Evolutionary conservation across 306 rosid species (phyloP).

Genomic region (Cucurbita ficifolia): DNA sequence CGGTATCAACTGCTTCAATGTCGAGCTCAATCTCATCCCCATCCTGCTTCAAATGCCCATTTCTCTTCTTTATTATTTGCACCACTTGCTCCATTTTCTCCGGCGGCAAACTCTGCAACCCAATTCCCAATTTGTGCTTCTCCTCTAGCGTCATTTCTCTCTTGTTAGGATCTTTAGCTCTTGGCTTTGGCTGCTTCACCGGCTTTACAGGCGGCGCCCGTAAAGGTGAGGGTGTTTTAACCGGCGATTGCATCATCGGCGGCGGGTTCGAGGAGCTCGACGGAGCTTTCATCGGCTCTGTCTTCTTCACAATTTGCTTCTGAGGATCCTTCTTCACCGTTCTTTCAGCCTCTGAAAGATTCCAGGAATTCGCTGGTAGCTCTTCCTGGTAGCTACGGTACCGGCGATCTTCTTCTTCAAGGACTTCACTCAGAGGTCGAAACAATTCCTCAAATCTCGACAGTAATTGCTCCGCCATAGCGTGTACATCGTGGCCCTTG

Average conservation of each 20-base stretch:
- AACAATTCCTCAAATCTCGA: conserved; percentile 54
- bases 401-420: conserved; percentile 21
- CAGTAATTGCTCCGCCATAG: conserved; percentile 46
- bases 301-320: conserved; percentile 14
- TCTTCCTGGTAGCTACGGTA: conserved; percentile 40
- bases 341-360: conserved; percentile 46
- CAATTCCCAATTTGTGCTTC: conserved; percentile 76
- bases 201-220: conserved; percentile 47
- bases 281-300: conserved; percentile 18
- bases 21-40: conserved; percentile 98
- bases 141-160: conserved; percentile 89
- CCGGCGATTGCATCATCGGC: conserved; percentile 41
- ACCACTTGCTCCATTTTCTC: conserved; percentile 98
- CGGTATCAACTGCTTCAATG: conserved; percentile 82
- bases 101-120: conserved; percentile 78
- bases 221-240: conserved; percentile 45
- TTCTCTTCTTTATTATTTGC: conserved; percentile 78
- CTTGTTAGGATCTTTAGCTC: conserved; percentile 85
- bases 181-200: conserved; percentile 85
- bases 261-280: conserved; percentile 42
- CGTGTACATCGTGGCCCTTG: conserved; percentile 55
- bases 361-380: conserved; percentile 79
- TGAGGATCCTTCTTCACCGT: conserved; percentile 14
- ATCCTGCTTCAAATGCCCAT: conserved; percentile 88
- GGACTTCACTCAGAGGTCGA: conserved; percentile 33